Evolutionary conservation across 129 eudicot genomes (phyloP), one percentile per base, ranked within the genome.

Genomic region (Pulicaria dysenterica): DNA sequence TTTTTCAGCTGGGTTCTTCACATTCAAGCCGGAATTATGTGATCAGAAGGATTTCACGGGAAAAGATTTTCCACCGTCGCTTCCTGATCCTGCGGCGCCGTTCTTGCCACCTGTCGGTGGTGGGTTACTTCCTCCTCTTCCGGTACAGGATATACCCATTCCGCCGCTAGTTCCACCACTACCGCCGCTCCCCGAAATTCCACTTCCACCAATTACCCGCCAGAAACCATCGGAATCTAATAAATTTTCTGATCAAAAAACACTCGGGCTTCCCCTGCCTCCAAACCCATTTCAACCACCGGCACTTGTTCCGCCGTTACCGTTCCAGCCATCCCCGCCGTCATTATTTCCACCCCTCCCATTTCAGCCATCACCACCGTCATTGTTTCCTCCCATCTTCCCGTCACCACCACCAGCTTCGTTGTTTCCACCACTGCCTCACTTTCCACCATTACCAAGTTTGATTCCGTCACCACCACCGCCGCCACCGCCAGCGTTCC

Each of bases 1-100:
- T 19, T 94, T 78, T 83, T 90, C 98, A 49, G 96, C 98, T 0
- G 98, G 98, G 8, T 86, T 90, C 50, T 81, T 94, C 85, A 84
- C 93, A 15, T 94, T 94, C 75, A 94, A 80, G 67, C 97, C 96
- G 2, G 67, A 71, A 45, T 41, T 88, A 3, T 94, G 98, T 65
- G 75, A 56, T 73, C 86, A 88, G 69, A 91, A 84, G 36, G 82
- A 86, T 50, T 79, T 78, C 8, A 3, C 9, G 76, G 68, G n/a
- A 58, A 77, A 77, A 58, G 31, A 72, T 9, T 75, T 88, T 66
- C 82, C 82, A 15, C 90, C 93, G 3, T 72, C 84, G 47, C 68
- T 82, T 44, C 80, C 77, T 46, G 86, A 88, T 64, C 90, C 92
- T 31, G 80, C 85, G 1, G 48, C 73, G 19, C 80, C 89, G 16